Conservation (phyloP, 257 asterid species). For the Penstemon eatonii region DNA sequence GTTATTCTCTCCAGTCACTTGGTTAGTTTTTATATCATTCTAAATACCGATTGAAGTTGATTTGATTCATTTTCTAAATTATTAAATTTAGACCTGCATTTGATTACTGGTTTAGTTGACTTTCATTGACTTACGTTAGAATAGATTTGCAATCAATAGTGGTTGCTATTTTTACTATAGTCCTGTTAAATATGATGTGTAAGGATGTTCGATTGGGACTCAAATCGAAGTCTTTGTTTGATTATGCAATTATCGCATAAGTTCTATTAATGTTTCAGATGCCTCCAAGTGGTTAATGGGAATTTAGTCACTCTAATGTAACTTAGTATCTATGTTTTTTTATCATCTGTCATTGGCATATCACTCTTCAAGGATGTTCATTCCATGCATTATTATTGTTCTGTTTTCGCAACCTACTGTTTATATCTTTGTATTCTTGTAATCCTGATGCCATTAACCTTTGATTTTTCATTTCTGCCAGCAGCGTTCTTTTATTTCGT, state of each 20-base stretch:
- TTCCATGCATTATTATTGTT: background rate
- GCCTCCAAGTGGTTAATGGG: background rate
- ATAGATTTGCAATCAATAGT: too few relatives aligned
- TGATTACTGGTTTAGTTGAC: too few relatives aligned
- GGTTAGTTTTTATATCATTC: slow-evolving; percentile 26
- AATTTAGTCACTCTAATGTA: background rate
- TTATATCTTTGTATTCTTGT: background rate
- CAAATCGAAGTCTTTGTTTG: background rate
- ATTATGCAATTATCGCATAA: background rate
- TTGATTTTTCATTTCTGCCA: slow-evolving; percentile 24
- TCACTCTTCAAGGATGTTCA: background rate
- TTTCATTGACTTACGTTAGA: too few relatives aligned
- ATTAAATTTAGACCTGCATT: too few relatives aligned
- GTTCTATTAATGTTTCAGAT: background rate
- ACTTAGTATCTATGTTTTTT: background rate
- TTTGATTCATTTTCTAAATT: background rate
- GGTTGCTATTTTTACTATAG: too few relatives aligned
- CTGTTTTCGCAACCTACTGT: background rate
- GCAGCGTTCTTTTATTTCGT: slow-evolving; percentile 46
- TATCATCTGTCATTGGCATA: background rate
- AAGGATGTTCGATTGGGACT: background rate
- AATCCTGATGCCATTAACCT: background rate
- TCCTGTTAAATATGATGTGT: background rate
- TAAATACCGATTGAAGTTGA: too few relatives aligned
- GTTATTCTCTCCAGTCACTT: slow-evolving; percentile 62